A percentile compares a stretch with the other conserved stretches of the same genome.
phyloP scores from a whole-genome alignment of 1,284 basidiomycete species.

The Papiliotrema nemorosa region DNA sequence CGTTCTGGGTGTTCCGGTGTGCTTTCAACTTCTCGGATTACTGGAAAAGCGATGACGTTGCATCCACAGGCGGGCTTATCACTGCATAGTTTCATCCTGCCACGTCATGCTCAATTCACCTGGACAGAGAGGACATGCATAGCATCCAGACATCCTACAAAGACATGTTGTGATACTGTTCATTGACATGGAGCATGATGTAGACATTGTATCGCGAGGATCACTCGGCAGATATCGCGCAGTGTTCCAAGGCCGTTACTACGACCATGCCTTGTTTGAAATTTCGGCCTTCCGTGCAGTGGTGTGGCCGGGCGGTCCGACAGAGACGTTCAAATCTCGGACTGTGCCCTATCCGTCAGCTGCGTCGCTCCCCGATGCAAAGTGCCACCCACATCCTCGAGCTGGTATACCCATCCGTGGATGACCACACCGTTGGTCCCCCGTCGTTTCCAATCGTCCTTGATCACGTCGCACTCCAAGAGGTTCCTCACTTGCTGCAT shows the following conservation, averaged over 20 bases:
- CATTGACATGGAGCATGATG: too few species aligned
- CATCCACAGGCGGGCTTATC: too few species aligned
- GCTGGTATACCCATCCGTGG: constrained; percentile 48
- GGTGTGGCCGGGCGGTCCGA: constrained; percentile 38
- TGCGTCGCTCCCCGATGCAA: neutral
- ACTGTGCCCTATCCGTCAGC: constrained; percentile 33
- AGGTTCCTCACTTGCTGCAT: constrained; percentile 43
- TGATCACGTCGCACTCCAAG: constrained; percentile 33
- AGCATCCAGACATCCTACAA: too few species aligned
- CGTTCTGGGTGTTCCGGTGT: neutral
- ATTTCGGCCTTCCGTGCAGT: constrained; percentile 12
- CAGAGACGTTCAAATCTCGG: constrained; percentile 40
- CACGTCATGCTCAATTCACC: too few species aligned
- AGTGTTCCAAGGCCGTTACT: too few species aligned
- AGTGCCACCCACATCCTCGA: constrained; percentile 40
- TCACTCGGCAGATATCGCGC: too few species aligned
- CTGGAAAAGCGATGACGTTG: neutral
- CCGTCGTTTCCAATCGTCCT: constrained; percentile 41
- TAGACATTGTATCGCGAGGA: too few species aligned
- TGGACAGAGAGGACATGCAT: too few species aligned
- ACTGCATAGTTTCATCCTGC: too few species aligned
- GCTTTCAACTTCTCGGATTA: too few species aligned
- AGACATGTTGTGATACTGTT: too few species aligned
- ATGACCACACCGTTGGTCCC: constrained; percentile 39
- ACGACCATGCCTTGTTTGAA: too few species aligned